A percentile compares a stretch with the other conserved stretches of the same genome.
Conservation (phyloP, 2,329 filamentous ascomycete genomes). For the Ascochyta lentis region DNA sequence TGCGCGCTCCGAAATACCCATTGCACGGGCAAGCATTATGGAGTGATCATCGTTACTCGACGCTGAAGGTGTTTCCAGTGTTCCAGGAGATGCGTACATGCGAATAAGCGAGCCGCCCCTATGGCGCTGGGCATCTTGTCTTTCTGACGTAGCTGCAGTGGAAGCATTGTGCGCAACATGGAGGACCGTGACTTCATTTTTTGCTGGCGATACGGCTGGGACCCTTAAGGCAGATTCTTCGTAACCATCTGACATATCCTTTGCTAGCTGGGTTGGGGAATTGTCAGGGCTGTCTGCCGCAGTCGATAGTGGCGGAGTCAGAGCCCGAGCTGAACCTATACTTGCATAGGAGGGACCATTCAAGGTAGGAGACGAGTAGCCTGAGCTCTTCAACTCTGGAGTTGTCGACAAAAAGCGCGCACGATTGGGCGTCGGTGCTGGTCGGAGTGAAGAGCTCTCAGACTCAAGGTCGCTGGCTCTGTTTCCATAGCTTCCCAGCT, state of each 20-base stretch:
- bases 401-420: conserved; percentile 25
- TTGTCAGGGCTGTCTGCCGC: neutral
- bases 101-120: neutral
- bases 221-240: neutral
- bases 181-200: neutral
- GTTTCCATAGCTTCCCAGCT: conserved; percentile 32
- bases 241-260: neutral
- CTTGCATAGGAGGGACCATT: conserved; percentile 9
- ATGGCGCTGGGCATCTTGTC: neutral
- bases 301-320: conserved; percentile 9
- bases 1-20: too few relatives aligned
- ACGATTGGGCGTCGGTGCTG: conserved; percentile 33
- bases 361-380: conserved; percentile 8
- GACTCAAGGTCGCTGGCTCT: conserved; percentile 36
- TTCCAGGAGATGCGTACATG: neutral
- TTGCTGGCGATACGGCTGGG: neutral
- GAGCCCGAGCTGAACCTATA: neutral
- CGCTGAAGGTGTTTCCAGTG: neutral
- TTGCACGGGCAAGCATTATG: too few relatives aligned
- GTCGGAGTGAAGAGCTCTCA: conserved; percentile 35
- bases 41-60: neutral
- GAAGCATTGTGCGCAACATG: neutral
- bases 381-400: conserved; percentile 26
- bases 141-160: neutral
- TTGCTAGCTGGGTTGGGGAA: neutral